A percentile compares a stretch with the other conserved stretches of the same genome.
Evolutionary conservation across 805 yeast genomes (phyloP).

Genomic region (Candida sonorensis): DNA sequence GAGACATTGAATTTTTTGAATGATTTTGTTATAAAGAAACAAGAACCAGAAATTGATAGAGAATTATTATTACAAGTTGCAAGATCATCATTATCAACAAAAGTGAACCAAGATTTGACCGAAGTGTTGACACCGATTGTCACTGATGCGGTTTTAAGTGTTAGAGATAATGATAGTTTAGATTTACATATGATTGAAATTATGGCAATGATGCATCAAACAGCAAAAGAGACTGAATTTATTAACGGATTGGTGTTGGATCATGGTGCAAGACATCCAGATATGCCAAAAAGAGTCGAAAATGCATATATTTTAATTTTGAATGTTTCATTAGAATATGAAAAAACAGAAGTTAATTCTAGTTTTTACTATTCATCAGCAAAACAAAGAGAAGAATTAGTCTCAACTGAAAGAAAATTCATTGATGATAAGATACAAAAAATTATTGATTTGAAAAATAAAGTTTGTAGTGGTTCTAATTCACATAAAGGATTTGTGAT

Average conservation of each 20-base stretch:
- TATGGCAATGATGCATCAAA: conserved; percentile 95
- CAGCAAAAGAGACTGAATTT: conserved; percentile 75
- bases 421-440: conserved; percentile 90
- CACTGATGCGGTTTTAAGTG: conserved; percentile 89
- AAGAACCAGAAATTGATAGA: conserved; percentile 50
- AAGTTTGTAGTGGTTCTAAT: conserved; percentile 78
- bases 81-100: conserved; percentile 80
- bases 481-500: conserved; percentile 78
- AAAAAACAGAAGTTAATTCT: conserved; percentile 95
- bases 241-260: conserved; percentile 89
- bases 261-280: conserved; percentile 99
- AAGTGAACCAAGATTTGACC: conserved; percentile 69
- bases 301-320: conserved; percentile 82
- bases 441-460: conserved; percentile 87
- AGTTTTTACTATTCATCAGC: conserved; percentile 93
- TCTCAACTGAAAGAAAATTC: conserved; percentile 86
- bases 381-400: conserved; percentile 92
- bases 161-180: conserved; percentile 45
- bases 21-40: conserved; percentile 47
- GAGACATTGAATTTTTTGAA: conserved; percentile 67
- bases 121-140: conserved; percentile 88
- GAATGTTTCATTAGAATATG: conserved; percentile 93
- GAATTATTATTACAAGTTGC: conserved; percentile 91
- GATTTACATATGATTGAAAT: conserved; percentile 97
- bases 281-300: conserved; percentile 85